Evolutionary conservation across 2,329 filamentous ascomycete genomes (phyloP), one percentile per base, ranked within the genome.

Genomic region (Penicillium sp.): DNA sequence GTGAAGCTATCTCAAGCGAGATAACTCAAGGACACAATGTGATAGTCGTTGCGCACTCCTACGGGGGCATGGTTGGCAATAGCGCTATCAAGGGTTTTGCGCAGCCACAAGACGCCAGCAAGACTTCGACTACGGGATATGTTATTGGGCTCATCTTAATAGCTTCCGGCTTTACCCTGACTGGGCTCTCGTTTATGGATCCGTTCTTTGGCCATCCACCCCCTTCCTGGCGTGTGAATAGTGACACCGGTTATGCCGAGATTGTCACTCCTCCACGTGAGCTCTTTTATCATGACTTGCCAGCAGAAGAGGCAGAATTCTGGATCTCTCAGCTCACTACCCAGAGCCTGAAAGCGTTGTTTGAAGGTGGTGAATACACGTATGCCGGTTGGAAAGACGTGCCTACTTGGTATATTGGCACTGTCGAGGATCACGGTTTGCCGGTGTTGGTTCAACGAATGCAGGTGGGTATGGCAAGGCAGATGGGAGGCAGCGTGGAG

Each of bases 201-300:
- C 68, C 63, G 0, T 59, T 77, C 46, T 68, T 72, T n/a, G 77
- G 77, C 21, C 66, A 63, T 12, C 76, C 77, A 0, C 77, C 77
- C 0, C 77, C 78, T 0, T 56, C 59, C 1, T 81, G 76, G 75
- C 64, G 65, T 0, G 63, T 69, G 0, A 72, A 80, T 48, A 62
- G 59, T 1, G 67, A 69, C 20, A 78, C 70, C 0, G 79, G 79
- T 3, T 74, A 71, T 43, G 75, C 74, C 1, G 71, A 73, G 0
- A 54, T 82, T 4, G 64, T 70, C 16, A 63, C 59, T 21, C 61
- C 74, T 18, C 65, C 76, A 0, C 60, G 70, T 6, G 66, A 79
- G 5, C 59, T 81, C 2, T 78, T 82, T 56, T 83, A 82, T 57
- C 77, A 81, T 58, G 79, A 83, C 63, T 57, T 82, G 0, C 69